Evolutionary conservation across 179 eudicot genomes (phyloP).

Genomic region (Beta corolliflora): DNA sequence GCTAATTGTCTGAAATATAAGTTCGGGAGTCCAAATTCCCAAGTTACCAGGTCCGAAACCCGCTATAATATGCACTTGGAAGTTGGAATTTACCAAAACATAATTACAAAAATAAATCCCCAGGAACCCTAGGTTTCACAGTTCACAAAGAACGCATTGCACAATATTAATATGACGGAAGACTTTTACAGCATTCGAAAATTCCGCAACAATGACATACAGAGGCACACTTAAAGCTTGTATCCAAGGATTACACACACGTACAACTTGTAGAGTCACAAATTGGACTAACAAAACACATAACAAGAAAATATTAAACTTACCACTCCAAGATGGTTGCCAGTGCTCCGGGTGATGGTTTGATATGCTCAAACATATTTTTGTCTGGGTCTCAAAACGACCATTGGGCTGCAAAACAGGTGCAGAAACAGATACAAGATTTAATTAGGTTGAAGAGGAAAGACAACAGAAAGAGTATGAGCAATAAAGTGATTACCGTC

Average conservation of each 20-base stretch:
- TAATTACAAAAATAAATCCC: not conserved
- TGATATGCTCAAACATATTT: constrained; percentile 96
- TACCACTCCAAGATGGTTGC: constrained; percentile 99
- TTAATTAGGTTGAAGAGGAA: not conserved
- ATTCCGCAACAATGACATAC: not conserved
- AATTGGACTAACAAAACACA: not conserved
- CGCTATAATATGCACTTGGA: not conserved
- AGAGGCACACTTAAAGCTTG: not conserved
- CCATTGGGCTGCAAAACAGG: constrained; percentile 83
- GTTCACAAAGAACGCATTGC: not conserved
- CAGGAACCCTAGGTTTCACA: not conserved
- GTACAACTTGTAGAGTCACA: not conserved
- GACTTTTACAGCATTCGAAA: not conserved
- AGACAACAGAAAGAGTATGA: not conserved
- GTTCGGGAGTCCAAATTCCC: not conserved
- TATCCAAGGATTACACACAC: not conserved
- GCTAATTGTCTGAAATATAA: not conserved
- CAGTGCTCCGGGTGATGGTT: constrained; percentile 99
- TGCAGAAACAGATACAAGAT: not conserved
- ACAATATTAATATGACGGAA: not conserved
- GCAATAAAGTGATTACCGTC: constrained; percentile 53
- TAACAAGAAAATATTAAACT: constrained; percentile 10
- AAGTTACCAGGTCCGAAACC: not conserved
- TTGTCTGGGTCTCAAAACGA: constrained; percentile 97
- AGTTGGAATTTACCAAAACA: too few relatives aligned